Evolutionary conservation across 805 yeast genomes (phyloP).

Genomic region (Cyberlindnera maritima): DNA sequence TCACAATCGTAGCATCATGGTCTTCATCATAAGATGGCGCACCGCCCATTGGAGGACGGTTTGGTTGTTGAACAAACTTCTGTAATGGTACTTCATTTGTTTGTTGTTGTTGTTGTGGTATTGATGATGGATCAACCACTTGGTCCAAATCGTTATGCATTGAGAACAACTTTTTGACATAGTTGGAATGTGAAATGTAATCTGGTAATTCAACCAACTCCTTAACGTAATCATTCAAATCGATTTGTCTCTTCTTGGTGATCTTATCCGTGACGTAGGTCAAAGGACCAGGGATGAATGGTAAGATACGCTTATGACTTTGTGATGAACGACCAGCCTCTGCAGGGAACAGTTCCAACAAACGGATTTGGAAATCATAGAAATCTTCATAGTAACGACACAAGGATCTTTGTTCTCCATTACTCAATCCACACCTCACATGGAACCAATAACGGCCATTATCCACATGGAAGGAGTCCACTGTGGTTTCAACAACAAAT

Average conservation of each 20-base stretch:
- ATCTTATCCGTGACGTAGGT: conserved; percentile 83
- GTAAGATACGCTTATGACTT: conserved; percentile 75
- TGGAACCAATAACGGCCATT: conserved; percentile 90
- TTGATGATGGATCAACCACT: conserved; percentile 12
- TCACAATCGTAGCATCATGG: conserved; percentile 30
- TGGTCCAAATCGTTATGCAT: conserved; percentile 38
- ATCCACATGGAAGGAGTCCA: conserved; percentile 75
- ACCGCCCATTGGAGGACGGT: conserved; percentile 3
- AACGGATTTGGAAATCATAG: conserved; percentile 84
- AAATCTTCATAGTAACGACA: conserved; percentile 95
- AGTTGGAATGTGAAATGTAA: conserved; percentile 66
- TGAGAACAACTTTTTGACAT: conserved; percentile 71
- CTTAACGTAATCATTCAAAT: conserved; percentile 53
- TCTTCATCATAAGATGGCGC: conserved; percentile 9
- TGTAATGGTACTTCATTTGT: conserved; percentile 1
- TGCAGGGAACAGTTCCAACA: conserved; percentile 80
- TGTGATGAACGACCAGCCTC: conserved; percentile 84
- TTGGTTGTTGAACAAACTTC: conserved; percentile 10
- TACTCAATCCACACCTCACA: conserved; percentile 60
- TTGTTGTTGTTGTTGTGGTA: no score
- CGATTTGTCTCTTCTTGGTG: conserved; percentile 51
- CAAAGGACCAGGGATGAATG: conserved; percentile 95
- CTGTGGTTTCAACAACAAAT: conserved; percentile 49
- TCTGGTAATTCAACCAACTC: conserved; percentile 68
- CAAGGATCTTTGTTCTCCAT: conserved; percentile 67